Conservation (phyloP, 1,284 basidiomycete species). For the Ustilago curta region DNA sequence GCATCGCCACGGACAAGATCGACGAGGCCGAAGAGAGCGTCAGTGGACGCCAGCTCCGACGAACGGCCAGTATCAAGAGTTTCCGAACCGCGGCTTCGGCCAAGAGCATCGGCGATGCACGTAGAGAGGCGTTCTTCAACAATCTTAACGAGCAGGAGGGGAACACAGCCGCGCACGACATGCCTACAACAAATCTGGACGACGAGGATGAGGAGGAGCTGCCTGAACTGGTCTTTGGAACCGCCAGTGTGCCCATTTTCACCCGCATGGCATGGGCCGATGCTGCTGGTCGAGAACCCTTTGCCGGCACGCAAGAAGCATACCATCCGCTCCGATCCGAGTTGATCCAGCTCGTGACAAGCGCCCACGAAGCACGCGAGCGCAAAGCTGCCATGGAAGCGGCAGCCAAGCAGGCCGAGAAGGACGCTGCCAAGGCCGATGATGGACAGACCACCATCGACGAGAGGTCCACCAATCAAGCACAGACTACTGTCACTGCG, state of each 20-base stretch:
- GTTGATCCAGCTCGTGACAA: slow-evolving; percentile 29
- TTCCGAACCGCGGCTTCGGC: slow-evolving; percentile 48
- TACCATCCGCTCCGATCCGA: slow-evolving; percentile 46
- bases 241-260: slow-evolving; percentile 64
- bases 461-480: slow-evolving; percentile 39
- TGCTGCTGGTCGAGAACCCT: slow-evolving; percentile 20
- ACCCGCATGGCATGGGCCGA: slow-evolving; percentile 17
- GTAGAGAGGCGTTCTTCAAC: slow-evolving; percentile 59
- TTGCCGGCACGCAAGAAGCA: slow-evolving; percentile 28
- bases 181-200: slow-evolving; percentile 27
- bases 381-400: slow-evolving; percentile 42
- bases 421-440: slow-evolving; percentile 40
- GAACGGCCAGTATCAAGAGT: slow-evolving; percentile 57
- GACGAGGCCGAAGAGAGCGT: slow-evolving; percentile 51
- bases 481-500: neutral
- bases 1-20: slow-evolving; percentile 28
- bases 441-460: slow-evolving; percentile 50
- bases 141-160: slow-evolving; percentile 38
- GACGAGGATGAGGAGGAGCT: slow-evolving; percentile 63
- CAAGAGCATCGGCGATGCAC: slow-evolving; percentile 57
- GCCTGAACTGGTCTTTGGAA: slow-evolving; percentile 64
- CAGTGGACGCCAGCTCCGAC: slow-evolving; percentile 27
- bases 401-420: slow-evolving; percentile 41
- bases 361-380: slow-evolving; percentile 38
- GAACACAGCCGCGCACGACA: slow-evolving; percentile 14